Percentiles rank a stretch among this genome's conserved stretches.
phyloP scores from a whole-genome alignment of 106 monocot species.

The Dendrobium chrysotoxum region DNA sequence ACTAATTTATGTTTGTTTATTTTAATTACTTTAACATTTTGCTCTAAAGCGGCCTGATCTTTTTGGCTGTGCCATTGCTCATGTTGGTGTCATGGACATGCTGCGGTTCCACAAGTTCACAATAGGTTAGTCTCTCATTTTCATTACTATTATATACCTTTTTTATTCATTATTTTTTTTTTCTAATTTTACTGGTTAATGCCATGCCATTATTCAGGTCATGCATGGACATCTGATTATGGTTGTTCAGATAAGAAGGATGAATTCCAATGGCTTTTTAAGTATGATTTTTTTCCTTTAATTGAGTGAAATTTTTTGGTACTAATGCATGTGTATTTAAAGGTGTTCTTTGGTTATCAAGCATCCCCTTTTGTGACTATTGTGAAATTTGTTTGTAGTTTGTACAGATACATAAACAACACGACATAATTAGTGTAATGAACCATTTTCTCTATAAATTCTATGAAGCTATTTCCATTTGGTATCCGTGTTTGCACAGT shows the following conservation, averaged over 20 bases:
- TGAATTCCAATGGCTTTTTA: constrained; percentile 86
- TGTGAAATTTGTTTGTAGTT: neutral
- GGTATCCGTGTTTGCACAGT: no score
- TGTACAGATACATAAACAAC: neutral
- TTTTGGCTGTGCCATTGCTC: constrained; percentile 92
- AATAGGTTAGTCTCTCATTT: constrained; percentile 38
- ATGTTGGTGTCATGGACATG: constrained; percentile 99
- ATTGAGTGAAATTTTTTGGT: neutral
- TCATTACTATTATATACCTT: neutral
- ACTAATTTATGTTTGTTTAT: neutral
- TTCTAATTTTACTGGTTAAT: constrained; percentile 4
- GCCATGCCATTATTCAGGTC: constrained; percentile 35
- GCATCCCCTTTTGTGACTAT: neutral
- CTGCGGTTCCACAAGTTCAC: constrained; percentile 96
- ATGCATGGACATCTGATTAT: constrained; percentile 93
- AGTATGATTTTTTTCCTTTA: constrained; percentile 31
- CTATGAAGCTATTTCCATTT: no score
- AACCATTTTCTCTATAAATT: neutral
- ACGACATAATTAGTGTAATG: neutral
- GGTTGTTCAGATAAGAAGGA: constrained; percentile 89
- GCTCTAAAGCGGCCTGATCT: constrained; percentile 80
- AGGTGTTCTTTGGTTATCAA: neutral
- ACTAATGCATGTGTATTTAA: neutral
- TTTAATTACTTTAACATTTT: constrained; percentile 8
- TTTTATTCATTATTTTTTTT: neutral